phyloP scores from a whole-genome alignment of 164 flowering plant species.

The Annona cherimola region DNA sequence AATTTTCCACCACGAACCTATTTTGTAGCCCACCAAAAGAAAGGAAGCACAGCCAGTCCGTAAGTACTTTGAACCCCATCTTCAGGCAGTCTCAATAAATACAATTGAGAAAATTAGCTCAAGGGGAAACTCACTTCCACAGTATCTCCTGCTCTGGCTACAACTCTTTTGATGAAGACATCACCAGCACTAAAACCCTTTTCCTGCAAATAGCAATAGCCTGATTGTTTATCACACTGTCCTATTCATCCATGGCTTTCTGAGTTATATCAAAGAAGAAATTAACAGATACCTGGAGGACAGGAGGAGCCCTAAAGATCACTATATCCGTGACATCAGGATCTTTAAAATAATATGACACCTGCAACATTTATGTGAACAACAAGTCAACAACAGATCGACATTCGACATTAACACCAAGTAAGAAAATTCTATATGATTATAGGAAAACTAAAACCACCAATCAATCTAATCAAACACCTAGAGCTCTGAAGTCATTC shows the following conservation, averaged over 20 bases:
- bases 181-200: conserved; percentile 62
- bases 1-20: conserved; percentile 82
- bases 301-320: conserved; percentile 81
- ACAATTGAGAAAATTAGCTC: background rate
- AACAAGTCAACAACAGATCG: conserved; percentile 3
- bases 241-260: background rate
- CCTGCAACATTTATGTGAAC: conserved; percentile 34
- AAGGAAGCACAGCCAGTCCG: background rate
- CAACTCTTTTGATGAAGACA: conserved; percentile 86
- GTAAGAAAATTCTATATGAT: background rate
- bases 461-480: background rate
- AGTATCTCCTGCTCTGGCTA: conserved; percentile 82
- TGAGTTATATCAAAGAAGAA: background rate
- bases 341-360: conserved; percentile 69
- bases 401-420: too few relatives aligned
- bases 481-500: background rate
- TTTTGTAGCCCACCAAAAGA: background rate
- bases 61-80: background rate
- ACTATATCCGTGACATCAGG: conserved; percentile 92
- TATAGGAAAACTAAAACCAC: background rate
- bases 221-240: background rate
- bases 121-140: conserved; percentile 58
- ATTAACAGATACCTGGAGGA: conserved; percentile 48
- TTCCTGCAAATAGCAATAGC: conserved; percentile 35
- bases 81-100: background rate